A percentile compares a stretch with the other conserved stretches of the same genome.
Conservation (phyloP, 2,329 filamentous ascomycete genomes). For the Aciculosporium take region DNA sequence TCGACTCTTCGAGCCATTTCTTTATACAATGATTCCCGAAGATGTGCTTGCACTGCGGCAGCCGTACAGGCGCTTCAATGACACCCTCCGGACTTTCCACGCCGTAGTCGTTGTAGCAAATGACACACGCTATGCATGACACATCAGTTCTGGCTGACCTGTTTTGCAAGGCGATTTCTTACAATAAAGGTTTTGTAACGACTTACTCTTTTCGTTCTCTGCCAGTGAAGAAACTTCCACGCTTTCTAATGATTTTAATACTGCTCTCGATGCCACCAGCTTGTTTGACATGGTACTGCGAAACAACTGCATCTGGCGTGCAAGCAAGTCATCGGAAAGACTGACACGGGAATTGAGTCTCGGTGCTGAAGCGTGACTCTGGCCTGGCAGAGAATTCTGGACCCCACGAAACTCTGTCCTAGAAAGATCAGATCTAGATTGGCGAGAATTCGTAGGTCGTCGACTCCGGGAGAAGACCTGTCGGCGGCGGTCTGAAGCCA, state of each 20-base stretch:
- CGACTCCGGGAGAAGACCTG: constrained; percentile 15
- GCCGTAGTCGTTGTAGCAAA: constrained; percentile 51
- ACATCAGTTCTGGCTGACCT: background rate
- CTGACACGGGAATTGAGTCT: constrained; percentile 4
- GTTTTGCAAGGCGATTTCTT: background rate
- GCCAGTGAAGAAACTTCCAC: constrained; percentile 31
- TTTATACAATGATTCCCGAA: constrained; percentile 52
- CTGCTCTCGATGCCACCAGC: constrained; percentile 32
- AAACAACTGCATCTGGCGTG: constrained; percentile 30
- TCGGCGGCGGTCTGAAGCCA: constrained; percentile 13
- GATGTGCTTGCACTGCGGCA: constrained; percentile 49
- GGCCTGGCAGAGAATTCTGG: background rate
- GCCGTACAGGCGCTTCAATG: constrained; percentile 39
- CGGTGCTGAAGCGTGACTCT: background rate
- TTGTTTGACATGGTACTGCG: constrained; percentile 30
- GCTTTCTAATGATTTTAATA: constrained; percentile 31
- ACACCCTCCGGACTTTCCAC: constrained; percentile 42
- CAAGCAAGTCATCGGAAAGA: constrained; percentile 17
- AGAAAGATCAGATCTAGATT: constrained; percentile 11
- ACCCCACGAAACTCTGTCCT: constrained; percentile 12
- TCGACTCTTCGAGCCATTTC: constrained; percentile 49
- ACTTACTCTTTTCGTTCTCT: constrained; percentile 34
- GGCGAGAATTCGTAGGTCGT: constrained; percentile 13
- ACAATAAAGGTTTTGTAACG: background rate
- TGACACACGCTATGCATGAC: constrained; percentile 36